phyloP scores from a whole-genome alignment of 2,329 filamentous ascomycete species.

The Fusarium camptoceras region DNA sequence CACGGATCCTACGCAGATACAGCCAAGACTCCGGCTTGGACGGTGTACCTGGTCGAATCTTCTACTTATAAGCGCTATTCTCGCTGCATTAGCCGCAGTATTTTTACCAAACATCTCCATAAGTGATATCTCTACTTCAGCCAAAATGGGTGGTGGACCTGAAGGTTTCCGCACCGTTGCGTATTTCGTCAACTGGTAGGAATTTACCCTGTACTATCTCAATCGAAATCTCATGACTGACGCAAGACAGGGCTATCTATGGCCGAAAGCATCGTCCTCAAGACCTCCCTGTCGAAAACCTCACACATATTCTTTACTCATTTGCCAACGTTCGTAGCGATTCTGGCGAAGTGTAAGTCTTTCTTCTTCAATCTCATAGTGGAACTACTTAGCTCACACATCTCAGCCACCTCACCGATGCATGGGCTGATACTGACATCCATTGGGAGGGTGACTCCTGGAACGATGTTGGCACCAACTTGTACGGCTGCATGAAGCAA shows the following conservation, averaged over 20 bases:
- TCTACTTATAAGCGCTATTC: slow-evolving; percentile 15
- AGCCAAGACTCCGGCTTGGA: slow-evolving; percentile 14
- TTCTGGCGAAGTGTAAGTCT: slow-evolving; percentile 77
- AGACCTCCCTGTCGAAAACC: slow-evolving; percentile 80
- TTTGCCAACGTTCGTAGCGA: slow-evolving; percentile 89
- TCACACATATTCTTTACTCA: slow-evolving; percentile 90
- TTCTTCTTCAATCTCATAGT: not conserved
- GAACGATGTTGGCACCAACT: slow-evolving; percentile 80
- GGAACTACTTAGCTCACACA: slow-evolving; percentile 6
- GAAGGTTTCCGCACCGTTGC: slow-evolving; percentile 73
- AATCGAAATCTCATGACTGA: slow-evolving; percentile 3
- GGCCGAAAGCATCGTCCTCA: slow-evolving; percentile 86
- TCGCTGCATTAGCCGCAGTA: slow-evolving; percentile 17
- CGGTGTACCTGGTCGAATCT: slow-evolving; percentile 25
- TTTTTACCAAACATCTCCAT: slow-evolving; percentile 18
- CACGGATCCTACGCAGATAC: slow-evolving; percentile 34
- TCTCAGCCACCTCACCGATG: slow-evolving; percentile 66
- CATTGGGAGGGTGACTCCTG: slow-evolving; percentile 75
- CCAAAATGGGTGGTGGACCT: slow-evolving; percentile 59
- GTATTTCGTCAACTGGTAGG: slow-evolving; percentile 78
- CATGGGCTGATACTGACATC: slow-evolving; percentile 78
- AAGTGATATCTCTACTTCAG: not conserved
- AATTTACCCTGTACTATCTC: slow-evolving; percentile 1
- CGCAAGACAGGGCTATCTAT: slow-evolving; percentile 76
- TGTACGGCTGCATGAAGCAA: slow-evolving; percentile 92